Conservation (phyloP, 2,329 filamentous ascomycete species). For the Phaeophleospora eucalypticola region DNA sequence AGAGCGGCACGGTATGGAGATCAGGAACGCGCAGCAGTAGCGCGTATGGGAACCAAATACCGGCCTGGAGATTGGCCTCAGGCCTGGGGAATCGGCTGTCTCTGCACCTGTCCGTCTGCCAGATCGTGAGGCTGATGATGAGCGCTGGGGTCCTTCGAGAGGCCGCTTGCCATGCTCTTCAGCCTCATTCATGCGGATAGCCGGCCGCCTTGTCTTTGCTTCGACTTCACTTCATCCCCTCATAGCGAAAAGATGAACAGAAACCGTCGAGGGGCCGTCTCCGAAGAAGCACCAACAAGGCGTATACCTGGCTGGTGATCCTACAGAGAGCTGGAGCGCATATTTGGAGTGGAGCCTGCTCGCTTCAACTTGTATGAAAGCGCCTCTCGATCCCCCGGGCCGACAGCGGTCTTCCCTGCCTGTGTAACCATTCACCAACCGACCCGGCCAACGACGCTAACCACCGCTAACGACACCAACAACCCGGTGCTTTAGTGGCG, state of each 20-base stretch:
- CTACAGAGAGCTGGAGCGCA: conserved; percentile 9
- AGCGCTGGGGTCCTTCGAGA: no score
- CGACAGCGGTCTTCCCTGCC: conserved; percentile 17
- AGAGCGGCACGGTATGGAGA: conserved; percentile 26
- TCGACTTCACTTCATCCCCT: no score
- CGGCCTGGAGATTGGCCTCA: conserved; percentile 2
- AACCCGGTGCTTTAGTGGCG: conserved; percentile 16
- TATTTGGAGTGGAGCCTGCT: conserved; percentile 17
- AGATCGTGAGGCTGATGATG: no score
- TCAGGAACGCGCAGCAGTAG: conserved; percentile 33
- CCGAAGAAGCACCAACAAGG: background rate
- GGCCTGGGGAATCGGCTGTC: conserved; percentile 1
- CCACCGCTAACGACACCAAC: conserved; percentile 14
- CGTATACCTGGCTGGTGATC: conserved; percentile 5
- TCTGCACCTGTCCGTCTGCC: conserved; percentile 6
- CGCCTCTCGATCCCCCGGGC: conserved; percentile 5
- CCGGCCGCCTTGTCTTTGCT: background rate
- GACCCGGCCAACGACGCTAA: background rate
- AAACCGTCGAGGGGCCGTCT: no score
- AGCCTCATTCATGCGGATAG: background rate
- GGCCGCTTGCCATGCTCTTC: background rate
- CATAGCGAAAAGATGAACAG: no score
- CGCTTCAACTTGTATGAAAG: conserved; percentile 16
- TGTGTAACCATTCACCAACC: conserved; percentile 9
- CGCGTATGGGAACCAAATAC: conserved; percentile 16